These are phyloP conservation scores for Candida sp. DNA, from an alignment of 1,139 yeast species.

Conservation along the genomic window DNA sequence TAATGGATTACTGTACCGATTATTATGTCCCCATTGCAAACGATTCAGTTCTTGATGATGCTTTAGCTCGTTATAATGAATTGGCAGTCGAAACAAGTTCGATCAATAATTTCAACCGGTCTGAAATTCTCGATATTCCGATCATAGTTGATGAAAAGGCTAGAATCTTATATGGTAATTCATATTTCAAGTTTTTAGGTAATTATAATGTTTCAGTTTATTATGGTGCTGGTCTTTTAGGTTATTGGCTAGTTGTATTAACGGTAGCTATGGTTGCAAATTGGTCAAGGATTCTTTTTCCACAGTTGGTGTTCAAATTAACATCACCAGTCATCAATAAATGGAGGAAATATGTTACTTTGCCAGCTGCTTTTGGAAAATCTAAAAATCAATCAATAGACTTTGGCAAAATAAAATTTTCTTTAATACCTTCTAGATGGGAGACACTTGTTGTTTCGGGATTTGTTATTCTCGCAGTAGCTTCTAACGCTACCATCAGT, in stretches of 20 bases:
- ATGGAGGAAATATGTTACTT: slow-evolving; percentile 23
- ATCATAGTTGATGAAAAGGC: slow-evolving; percentile 14
- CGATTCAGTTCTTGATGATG: slow-evolving; percentile 12
- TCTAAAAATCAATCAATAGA: slow-evolving; percentile 17
- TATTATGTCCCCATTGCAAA: slow-evolving; percentile 11
- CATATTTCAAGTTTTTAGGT: slow-evolving; percentile 27
- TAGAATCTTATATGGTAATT: slow-evolving; percentile 11
- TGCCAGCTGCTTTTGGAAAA: slow-evolving; percentile 27
- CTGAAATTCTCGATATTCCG: slow-evolving; percentile 19
- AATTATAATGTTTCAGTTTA: slow-evolving; percentile 38
- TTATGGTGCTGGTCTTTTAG: slow-evolving; percentile 46
- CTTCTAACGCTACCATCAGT: slow-evolving; percentile 27
- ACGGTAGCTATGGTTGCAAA: slow-evolving; percentile 38
- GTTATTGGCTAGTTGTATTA: slow-evolving; percentile 47
- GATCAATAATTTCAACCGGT: slow-evolving; percentile 18
- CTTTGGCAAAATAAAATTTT: slow-evolving; percentile 13
- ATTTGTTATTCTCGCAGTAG: slow-evolving; percentile 43
- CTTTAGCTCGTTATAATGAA: slow-evolving; percentile 14
- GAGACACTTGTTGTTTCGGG: slow-evolving; percentile 25
- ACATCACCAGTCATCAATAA: slow-evolving; percentile 19
- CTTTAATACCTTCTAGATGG: slow-evolving; percentile 23
- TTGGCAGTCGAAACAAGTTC: slow-evolving; percentile 16
- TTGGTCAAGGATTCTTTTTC: slow-evolving; percentile 32
- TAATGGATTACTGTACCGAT: slow-evolving; percentile 8
- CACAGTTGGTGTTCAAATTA: slow-evolving; percentile 17